Base-by-base conservation (phyloP, 164 flowering plant species). In the Umbilicus rupestris region DNA sequence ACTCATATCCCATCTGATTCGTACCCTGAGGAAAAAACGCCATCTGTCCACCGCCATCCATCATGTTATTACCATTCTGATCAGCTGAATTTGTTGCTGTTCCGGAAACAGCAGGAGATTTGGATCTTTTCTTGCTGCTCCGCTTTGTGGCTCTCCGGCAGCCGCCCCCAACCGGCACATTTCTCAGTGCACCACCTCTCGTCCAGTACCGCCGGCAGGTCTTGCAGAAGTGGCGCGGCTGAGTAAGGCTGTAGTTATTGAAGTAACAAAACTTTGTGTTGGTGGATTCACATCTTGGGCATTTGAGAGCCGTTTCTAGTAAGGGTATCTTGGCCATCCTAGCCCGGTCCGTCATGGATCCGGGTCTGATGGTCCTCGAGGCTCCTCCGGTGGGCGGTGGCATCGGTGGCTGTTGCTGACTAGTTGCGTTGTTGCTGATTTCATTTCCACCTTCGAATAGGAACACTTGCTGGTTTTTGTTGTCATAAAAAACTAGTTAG, bases 191-290 rank as follows among this genome's bases (percentile, higher is more conserved):
- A 28, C 59, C 59, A 11, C 59, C 59, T 52, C 59, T 52, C 26
- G 59, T 52, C 59, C 59, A 52, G 28, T 52, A 52, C 59, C 59
- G 20, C 59, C 59, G 9, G 59, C 59, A 52, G 31, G 31, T 26
- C 31, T 52, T 52, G 59, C 59, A 52, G 31, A 52, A 52, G 59
- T 52, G 59, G 15, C 59, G 59, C 59, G 59, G 59, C 31, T 52
- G 59, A 52, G 59, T 52, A 52, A 52, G 59, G 59, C 59, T 52
- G 59, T 52, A 52, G 59, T 52, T 52, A 26, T 52, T 52, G 59
- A 52, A 52, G 59, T 52, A 52, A 28, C 59, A 52, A 26, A 52
- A 52, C 28, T 52, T 52, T 24, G 59, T 52, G 59, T 52, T 52
- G 59, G 31, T 52, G 2, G 59, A 52, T 31, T 52, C 59, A 6